phyloP scores from a whole-genome alignment of 495 filamentous ascomycete species.

The Trichocladium antarcticum region DNA sequence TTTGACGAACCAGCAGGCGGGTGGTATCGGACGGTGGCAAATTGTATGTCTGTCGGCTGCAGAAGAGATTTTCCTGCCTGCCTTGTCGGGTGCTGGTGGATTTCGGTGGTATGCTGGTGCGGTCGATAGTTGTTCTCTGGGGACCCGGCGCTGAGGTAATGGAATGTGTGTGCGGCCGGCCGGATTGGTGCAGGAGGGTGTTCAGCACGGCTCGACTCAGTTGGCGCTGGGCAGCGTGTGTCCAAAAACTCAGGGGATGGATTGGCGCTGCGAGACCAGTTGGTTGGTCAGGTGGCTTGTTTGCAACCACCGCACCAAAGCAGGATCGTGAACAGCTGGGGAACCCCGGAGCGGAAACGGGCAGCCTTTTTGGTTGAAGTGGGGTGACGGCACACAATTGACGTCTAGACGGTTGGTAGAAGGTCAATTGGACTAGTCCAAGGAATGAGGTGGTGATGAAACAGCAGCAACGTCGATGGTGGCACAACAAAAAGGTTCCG shows the following conservation, averaged over 20 bases:
- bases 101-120: constrained; percentile 4
- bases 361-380: neutral
- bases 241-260: neutral
- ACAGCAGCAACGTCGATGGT: neutral
- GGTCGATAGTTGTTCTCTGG: constrained; percentile 3
- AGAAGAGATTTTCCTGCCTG: constrained; percentile 20
- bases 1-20: constrained; percentile 4
- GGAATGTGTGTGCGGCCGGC: constrained; percentile 1
- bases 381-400: neutral
- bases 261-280: neutral
- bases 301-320: neutral
- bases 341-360: neutral
- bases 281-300: constrained; percentile 2
- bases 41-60: constrained; percentile 22
- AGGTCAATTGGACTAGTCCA: neutral
- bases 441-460: neutral
- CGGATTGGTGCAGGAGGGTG: constrained; percentile 6
- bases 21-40: constrained; percentile 22
- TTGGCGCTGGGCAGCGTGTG: neutral
- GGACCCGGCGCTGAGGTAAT: constrained; percentile 1
- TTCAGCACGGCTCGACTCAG: constrained; percentile 1
- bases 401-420: neutral
- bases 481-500: constrained; percentile 1
- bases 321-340: neutral
- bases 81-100: constrained; percentile 1